phyloP scores from a whole-genome alignment of 306 rosid genomes.

The Cyclanthera cordifolia region DNA sequence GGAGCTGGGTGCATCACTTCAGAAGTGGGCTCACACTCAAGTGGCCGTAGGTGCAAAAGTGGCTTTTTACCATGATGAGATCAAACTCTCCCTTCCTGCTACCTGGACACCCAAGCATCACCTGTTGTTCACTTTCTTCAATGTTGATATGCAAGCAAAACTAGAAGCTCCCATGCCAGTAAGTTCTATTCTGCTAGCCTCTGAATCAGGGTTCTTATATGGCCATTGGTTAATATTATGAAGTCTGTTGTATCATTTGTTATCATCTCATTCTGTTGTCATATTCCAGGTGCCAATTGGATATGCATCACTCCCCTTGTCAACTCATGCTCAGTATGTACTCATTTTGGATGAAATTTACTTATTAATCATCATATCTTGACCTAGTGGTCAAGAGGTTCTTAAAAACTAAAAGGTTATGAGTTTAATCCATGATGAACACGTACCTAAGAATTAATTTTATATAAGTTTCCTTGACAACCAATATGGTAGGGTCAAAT shows the following conservation, averaged over 20 bases:
- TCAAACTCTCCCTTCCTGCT: slow-evolving; percentile 93
- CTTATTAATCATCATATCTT: too few relatives aligned
- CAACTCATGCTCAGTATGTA: slow-evolving; percentile 91
- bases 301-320: slow-evolving; percentile 81
- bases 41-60: slow-evolving; percentile 78
- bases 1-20: slow-evolving; percentile 58
- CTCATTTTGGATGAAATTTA: slow-evolving; percentile 6
- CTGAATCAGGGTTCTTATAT: neutral
- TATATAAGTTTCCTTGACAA: too few relatives aligned
- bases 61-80: slow-evolving; percentile 74
- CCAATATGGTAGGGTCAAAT: too few relatives aligned
- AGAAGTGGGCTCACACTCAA: slow-evolving; percentile 83
- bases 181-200: slow-evolving; percentile 17
- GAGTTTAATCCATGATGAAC: too few relatives aligned
- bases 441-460: too few relatives aligned
- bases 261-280: slow-evolving; percentile 18
- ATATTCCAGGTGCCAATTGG: slow-evolving; percentile 68
- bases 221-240: neutral
- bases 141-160: slow-evolving; percentile 90
- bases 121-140: slow-evolving; percentile 76
- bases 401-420: too few relatives aligned
- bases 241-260: slow-evolving; percentile 16
- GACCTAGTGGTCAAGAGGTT: too few relatives aligned
- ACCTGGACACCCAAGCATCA: slow-evolving; percentile 87
- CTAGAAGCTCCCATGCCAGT: slow-evolving; percentile 93